Evolutionary conservation across 192 early-diverging fungal species (phyloP).

Genomic region (Anaeromyces robustus): DNA sequence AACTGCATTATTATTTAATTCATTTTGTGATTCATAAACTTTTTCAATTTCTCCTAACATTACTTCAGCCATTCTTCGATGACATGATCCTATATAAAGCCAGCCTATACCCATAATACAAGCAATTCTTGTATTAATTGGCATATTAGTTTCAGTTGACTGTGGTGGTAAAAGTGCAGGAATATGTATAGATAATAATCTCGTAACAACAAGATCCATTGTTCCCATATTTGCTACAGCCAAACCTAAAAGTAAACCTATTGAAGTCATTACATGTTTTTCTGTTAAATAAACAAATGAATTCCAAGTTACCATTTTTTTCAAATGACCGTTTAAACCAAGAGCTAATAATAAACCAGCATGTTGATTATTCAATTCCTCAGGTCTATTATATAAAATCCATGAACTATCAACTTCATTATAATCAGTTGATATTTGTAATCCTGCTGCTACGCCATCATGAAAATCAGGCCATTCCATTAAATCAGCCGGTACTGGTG

Average conservation of each 20-base stretch:
- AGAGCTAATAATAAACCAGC: slow-evolving; percentile 67
- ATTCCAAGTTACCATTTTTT: slow-evolving; percentile 43
- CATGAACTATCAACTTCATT: slow-evolving; percentile 48
- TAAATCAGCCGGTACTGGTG: slow-evolving; percentile 18
- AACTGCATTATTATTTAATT: not conserved
- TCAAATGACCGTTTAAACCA: slow-evolving; percentile 63
- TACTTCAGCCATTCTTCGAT: slow-evolving; percentile 53
- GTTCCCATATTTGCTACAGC: slow-evolving; percentile 53
- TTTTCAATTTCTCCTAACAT: slow-evolving; percentile 54
- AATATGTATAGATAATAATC: slow-evolving; percentile 60
- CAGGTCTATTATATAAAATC: slow-evolving; percentile 60
- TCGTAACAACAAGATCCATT: slow-evolving; percentile 39
- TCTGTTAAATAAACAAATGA: slow-evolving; percentile 46
- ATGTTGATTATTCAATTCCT: slow-evolving; percentile 34
- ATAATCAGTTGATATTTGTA: slow-evolving; percentile 42
- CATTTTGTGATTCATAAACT: slow-evolving; percentile 5
- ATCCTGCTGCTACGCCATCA: slow-evolving; percentile 64
- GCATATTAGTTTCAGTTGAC: slow-evolving; percentile 40
- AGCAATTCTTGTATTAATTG: slow-evolving; percentile 44
- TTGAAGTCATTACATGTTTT: slow-evolving; percentile 47
- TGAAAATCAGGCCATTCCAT: slow-evolving; percentile 77
- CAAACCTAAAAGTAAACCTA: slow-evolving; percentile 62
- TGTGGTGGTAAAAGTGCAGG: slow-evolving; percentile 46
- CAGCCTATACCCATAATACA: slow-evolving; percentile 65
- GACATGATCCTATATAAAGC: slow-evolving; percentile 46